Conservation (phyloP, 805 yeast genomes). For the Monosporozyma solicola region DNA sequence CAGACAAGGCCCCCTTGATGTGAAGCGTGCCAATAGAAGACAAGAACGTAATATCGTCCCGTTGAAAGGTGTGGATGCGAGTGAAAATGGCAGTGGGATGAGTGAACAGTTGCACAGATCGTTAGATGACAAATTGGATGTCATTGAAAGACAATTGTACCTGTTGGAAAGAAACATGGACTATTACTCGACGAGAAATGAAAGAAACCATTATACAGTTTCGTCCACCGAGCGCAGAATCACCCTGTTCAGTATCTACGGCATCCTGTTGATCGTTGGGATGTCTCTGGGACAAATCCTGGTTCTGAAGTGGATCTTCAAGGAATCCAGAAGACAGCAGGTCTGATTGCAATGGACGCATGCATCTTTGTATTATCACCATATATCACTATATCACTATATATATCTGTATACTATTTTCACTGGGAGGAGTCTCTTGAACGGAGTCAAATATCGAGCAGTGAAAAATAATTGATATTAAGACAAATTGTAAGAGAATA, state of each 20-base stretch:
- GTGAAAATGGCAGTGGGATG: slow-evolving; percentile 9
- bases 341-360: slow-evolving; percentile 30
- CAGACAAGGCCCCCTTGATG: not conserved
- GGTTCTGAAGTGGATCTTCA: slow-evolving; percentile 63
- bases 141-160: slow-evolving; percentile 52
- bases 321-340: slow-evolving; percentile 58
- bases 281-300: slow-evolving; percentile 64
- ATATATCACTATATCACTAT: too few relatives aligned
- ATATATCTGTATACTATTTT: too few relatives aligned
- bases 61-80: not conserved
- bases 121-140: slow-evolving; percentile 37
- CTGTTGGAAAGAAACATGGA: slow-evolving; percentile 52
- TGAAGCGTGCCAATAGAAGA: slow-evolving; percentile 38
- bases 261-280: slow-evolving; percentile 52
- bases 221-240: slow-evolving; percentile 55
- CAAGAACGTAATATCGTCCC: slow-evolving; percentile 10
- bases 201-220: slow-evolving; percentile 78
- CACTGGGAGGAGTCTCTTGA: too few relatives aligned
- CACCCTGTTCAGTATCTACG: slow-evolving; percentile 56
- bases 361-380: not conserved
- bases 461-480: too few relatives aligned
- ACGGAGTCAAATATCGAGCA: too few relatives aligned
- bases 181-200: slow-evolving; percentile 83
- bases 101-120: slow-evolving; percentile 18
- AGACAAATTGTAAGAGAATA: too few relatives aligned